Conservation (phyloP, 169 alveolate genomes). For the Eimeria tenella region DNA sequence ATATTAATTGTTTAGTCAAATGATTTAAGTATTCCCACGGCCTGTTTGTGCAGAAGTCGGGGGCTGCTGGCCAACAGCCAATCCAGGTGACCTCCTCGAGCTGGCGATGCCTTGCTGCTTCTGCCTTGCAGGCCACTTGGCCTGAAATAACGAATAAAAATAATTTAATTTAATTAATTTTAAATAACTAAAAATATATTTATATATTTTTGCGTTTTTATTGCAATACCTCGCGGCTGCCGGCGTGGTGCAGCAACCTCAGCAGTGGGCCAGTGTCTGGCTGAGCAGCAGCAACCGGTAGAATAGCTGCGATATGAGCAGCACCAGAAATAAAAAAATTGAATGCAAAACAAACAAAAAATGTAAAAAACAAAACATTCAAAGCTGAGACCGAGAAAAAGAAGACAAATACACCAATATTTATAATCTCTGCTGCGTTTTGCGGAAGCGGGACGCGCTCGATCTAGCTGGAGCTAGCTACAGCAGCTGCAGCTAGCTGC, state of each 20-base stretch:
- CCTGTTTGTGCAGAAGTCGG: not conserved
- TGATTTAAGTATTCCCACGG: no score
- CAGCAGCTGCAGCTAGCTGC: not conserved
- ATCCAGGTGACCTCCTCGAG: not conserved
- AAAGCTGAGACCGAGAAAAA: not conserved
- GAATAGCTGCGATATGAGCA: not conserved
- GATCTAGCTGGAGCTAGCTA: not conserved
- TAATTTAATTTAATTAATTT: not conserved
- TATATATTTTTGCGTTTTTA: not conserved
- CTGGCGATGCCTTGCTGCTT: not conserved
- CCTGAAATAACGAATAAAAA: not conserved
- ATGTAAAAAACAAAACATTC: not conserved
- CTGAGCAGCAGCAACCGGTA: not conserved
- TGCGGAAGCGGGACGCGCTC: not conserved
- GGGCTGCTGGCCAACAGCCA: not conserved
- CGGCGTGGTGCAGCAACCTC: not conserved
- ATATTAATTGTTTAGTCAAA: no score
- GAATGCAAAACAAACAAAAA: not conserved
- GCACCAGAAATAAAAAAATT: not conserved
- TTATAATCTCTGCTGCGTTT: not conserved
- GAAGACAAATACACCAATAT: no score
- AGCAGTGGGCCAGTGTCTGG: not conserved
- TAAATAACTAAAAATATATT: not conserved
- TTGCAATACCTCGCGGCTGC: not conserved
- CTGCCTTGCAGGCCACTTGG: not conserved